Conservation (phyloP, 352 stramenopile species). For the Globisporangium ultimum region DNA sequence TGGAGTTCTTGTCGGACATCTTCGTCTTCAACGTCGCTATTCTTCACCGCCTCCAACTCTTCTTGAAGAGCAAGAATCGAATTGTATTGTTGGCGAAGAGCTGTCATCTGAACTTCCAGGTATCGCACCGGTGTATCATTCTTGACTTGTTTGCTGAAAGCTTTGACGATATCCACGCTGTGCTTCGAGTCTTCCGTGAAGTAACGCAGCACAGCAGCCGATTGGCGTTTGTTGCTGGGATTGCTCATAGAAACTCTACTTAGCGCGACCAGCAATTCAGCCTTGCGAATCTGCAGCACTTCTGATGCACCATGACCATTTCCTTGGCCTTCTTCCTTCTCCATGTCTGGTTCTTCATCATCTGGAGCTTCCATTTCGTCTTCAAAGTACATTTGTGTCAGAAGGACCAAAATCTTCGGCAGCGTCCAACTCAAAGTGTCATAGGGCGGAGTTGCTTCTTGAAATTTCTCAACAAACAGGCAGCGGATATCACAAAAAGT, state of each 20-base stretch:
- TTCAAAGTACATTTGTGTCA: conserved; percentile 85
- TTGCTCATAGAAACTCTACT: conserved; percentile 75
- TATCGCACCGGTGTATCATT: conserved; percentile 71
- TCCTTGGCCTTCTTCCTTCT: conserved; percentile 26
- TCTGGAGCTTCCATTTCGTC: conserved; percentile 47
- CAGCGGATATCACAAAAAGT: conserved; percentile 77
- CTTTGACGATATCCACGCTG: conserved; percentile 68
- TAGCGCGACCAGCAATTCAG: conserved; percentile 67
- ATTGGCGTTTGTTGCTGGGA: conserved; percentile 78
- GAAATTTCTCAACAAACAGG: conserved; percentile 84
- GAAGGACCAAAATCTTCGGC: conserved; percentile 57
- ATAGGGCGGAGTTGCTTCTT: conserved; percentile 48
- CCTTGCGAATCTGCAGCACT: conserved; percentile 40
- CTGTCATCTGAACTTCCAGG: conserved; percentile 87
- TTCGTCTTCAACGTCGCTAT: conserved; percentile 24
- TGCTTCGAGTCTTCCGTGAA: conserved; percentile 51
- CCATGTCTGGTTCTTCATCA: conserved; percentile 41
- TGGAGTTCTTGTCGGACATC: conserved; percentile 49
- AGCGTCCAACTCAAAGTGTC: conserved; percentile 64
- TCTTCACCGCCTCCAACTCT: conserved; percentile 27
- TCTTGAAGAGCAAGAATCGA: conserved; percentile 63
- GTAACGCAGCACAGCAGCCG: conserved; percentile 63
- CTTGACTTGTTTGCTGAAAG: conserved; percentile 80
- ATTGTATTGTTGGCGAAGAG: conserved; percentile 66
- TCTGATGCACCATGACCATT: conserved; percentile 2